Evolutionary conservation across 2,329 filamentous ascomycete species (phyloP).

Genomic region (Coniella lustricola): DNA sequence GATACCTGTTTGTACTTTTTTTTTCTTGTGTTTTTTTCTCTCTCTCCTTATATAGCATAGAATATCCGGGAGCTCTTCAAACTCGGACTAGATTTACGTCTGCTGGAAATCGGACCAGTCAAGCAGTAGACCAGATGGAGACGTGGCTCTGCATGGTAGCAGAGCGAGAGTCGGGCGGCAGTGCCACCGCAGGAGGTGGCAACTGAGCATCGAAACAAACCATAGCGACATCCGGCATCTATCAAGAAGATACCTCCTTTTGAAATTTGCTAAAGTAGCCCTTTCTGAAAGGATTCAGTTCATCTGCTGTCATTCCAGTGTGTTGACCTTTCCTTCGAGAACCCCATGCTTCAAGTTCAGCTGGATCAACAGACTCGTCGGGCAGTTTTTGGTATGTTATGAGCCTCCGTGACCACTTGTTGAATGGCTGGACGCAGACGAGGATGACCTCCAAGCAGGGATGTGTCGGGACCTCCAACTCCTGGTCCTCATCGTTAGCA

Average conservation of each 20-base stretch:
- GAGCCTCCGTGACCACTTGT: conserved; percentile 84
- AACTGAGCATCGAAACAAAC: neutral
- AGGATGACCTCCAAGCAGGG: conserved; percentile 65
- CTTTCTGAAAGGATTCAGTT: conserved; percentile 54
- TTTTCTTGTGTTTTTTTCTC: too few species aligned
- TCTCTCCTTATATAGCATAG: too few species aligned
- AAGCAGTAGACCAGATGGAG: too few species aligned
- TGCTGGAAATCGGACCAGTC: too few species aligned
- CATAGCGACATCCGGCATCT: neutral
- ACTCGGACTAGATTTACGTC: too few species aligned
- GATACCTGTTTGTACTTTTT: too few species aligned
- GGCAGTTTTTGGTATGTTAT: conserved; percentile 75
- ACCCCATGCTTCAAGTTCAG: conserved; percentile 31
- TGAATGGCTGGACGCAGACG: conserved; percentile 80
- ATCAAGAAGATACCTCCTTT: conserved; percentile 19
- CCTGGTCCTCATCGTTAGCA: conserved; percentile 68
- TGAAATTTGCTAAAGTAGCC: conserved; percentile 53
- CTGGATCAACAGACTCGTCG: conserved; percentile 46
- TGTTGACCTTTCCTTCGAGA: conserved; percentile 22
- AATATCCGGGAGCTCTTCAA: too few species aligned
- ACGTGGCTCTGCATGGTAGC: too few species aligned
- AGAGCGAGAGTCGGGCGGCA: neutral
- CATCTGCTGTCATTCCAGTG: conserved; percentile 46
- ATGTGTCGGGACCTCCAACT: conserved; percentile 71
- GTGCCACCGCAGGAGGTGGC: neutral